Evolutionary conservation across 495 filamentous ascomycete genomes (phyloP).

Genomic region (Daldinia childiae): DNA sequence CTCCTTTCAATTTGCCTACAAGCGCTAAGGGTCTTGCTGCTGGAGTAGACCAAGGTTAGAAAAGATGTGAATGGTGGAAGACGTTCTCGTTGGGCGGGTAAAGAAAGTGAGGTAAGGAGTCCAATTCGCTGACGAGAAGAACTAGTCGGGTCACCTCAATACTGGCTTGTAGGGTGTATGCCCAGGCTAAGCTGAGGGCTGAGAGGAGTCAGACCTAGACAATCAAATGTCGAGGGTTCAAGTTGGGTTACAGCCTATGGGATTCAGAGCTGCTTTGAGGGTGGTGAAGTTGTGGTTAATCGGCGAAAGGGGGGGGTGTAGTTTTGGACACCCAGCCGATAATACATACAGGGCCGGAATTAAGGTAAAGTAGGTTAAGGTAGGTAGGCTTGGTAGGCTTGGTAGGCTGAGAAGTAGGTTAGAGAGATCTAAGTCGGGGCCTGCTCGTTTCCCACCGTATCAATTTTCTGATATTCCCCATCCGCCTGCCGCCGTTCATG

Average conservation of each 20-base stretch:
- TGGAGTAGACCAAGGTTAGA: slow-evolving; percentile 27
- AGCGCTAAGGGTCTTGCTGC: slow-evolving; percentile 31
- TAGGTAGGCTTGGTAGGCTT: slow-evolving; percentile 9
- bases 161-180: slow-evolving; percentile 10
- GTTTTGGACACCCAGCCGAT: slow-evolving; percentile 7
- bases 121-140: slow-evolving; percentile 44
- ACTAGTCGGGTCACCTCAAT: slow-evolving; percentile 29
- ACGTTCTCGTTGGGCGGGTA: slow-evolving; percentile 38
- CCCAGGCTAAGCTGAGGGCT: slow-evolving; percentile 36
- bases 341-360: slow-evolving; percentile 7
- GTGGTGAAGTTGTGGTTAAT: slow-evolving; percentile 30
- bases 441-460: slow-evolving; percentile 18
- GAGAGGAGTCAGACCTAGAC: slow-evolving; percentile 21
- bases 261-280: slow-evolving; percentile 28
- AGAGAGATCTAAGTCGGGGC: slow-evolving; percentile 36
- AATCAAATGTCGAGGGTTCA: slow-evolving; percentile 6
- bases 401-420: slow-evolving; percentile 3
- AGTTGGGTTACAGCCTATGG: slow-evolving; percentile 40
- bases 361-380: slow-evolving; percentile 15
- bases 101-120: slow-evolving; percentile 38
- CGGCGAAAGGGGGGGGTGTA: slow-evolving; percentile 11
- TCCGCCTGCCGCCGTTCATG: not conserved
- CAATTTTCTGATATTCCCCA: slow-evolving; percentile 20
- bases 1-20: slow-evolving; percentile 27
- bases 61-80: slow-evolving; percentile 41